Evolutionary conservation across 495 filamentous ascomycete species (phyloP), one percentile per base, ranked within the genome.

Genomic region (Aspergillus baeticus): DNA sequence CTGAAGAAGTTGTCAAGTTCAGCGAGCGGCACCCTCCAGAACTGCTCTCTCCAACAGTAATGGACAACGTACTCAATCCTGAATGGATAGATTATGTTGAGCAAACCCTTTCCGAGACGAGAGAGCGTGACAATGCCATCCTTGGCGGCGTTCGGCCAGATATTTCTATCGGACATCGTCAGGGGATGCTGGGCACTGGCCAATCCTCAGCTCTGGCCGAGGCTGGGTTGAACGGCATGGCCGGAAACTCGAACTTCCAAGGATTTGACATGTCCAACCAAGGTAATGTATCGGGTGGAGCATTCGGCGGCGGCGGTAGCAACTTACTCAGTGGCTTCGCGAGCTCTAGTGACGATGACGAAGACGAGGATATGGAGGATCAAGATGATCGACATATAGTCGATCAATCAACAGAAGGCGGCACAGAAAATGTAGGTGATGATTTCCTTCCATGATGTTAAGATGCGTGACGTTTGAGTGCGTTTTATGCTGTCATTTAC

Each of bases 1-100:
- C 94, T 13, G 94, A 99, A 69, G 94, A 99, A 68, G 95, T 99
- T 15, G 94, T 97, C 59, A 98, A 98, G 71, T 99, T 98, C 69
- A 93, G 91, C 35, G 93, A 98, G 70, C 86, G 95, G 18, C 90
- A 96, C 69, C 87, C 92, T 17, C 87, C 91, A 3, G 93, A 97
- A 68, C 70, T 93, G 42, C 81, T 98, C 5, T 91, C 89, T 17
- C 87, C 88, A 47, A 79, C 81, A 10, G 93, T 99, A 5, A 75
- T 96, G 63, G 89, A 97, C 51, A 90, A 87, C 58, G 91, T 97
- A 18, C 86, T 92, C 76, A 87, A 89, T 59, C 81, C 83, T 17
- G 84, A 90, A 48, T 99, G 94, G 94, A 88, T 93, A 48, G 87
- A 91, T 49, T 99, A 98, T 61, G 95, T 99, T 35, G 94, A 97